Percentiles rank a stretch among this genome's conserved stretches.
Evolutionary conservation across 1,139 yeast species (phyloP).

Genomic region (Zygosaccharomyces sapae): DNA sequence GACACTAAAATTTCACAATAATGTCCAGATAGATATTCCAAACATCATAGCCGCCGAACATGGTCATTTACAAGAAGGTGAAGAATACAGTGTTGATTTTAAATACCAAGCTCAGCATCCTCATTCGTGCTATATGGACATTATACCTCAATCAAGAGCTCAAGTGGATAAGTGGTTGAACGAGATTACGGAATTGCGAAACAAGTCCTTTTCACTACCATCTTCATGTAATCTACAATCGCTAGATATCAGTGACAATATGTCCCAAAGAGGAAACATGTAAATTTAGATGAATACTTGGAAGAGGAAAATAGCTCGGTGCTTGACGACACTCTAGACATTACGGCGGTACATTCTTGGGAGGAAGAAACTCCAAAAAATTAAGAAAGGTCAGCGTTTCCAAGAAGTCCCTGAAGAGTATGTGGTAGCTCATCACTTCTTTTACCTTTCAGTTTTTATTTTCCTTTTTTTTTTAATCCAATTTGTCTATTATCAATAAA

Average conservation of each 20-base stretch:
- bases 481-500: no score
- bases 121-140: conserved; percentile 24
- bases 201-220: conserved; percentile 7
- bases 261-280: conserved; percentile 25
- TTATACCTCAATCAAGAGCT: conserved; percentile 17
- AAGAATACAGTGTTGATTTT: conserved; percentile 19
- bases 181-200: conserved; percentile 17
- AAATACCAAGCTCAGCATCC: conserved; percentile 18
- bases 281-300: conserved; percentile 20
- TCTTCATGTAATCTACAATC: conserved; percentile 22
- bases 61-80: conserved; percentile 16
- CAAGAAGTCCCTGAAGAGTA: conserved; percentile 32
- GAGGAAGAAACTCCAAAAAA: conserved; percentile 19
- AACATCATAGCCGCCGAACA: conserved; percentile 17
- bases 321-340: conserved; percentile 14
- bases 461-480: no score
- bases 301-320: conserved; percentile 18
- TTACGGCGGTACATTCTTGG: conserved; percentile 5
- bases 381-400: conserved; percentile 34
- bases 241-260: conserved; percentile 19
- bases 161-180: conserved; percentile 25
- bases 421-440: no score
- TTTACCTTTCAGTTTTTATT: no score
- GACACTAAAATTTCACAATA: conserved; percentile 11
- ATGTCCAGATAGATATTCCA: conserved; percentile 23